These are phyloP conservation scores for Amanita inopinata DNA, from an alignment of 768 basidiomycete genomes.

Conservation along the genomic window DNA sequence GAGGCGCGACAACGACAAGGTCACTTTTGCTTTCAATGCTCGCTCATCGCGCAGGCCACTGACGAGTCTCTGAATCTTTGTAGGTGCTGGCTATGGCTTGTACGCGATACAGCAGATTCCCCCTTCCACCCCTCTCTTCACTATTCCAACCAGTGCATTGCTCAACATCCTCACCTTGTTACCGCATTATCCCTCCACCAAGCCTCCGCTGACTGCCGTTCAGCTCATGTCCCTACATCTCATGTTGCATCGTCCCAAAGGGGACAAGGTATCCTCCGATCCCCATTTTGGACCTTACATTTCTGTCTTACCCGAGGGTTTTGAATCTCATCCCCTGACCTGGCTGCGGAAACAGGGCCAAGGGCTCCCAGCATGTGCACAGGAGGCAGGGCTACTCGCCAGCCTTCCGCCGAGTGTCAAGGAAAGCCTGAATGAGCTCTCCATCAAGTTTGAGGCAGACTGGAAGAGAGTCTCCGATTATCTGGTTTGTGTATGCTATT, in stretches of 20 bases:
- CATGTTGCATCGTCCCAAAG: conserved; percentile 47
- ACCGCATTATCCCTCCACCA: conserved; percentile 40
- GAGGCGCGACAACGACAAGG: conserved; percentile 33
- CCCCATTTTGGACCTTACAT: conserved; percentile 68
- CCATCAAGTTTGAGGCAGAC: conserved; percentile 44
- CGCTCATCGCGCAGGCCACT: neutral
- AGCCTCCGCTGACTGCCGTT: conserved; percentile 40
- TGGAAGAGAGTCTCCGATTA: conserved; percentile 43
- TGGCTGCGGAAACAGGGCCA: conserved; percentile 40
- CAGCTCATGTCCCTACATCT: conserved; percentile 82
- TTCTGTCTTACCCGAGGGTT: conserved; percentile 61
- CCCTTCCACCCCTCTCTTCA: conserved; percentile 52
- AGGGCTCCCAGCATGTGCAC: conserved; percentile 8
- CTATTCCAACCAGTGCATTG: conserved; percentile 58
- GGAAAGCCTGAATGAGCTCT: conserved; percentile 30
- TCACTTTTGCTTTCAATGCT: neutral
- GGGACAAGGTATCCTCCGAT: conserved; percentile 35
- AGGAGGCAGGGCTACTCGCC: conserved; percentile 25
- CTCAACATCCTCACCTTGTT: conserved; percentile 66
- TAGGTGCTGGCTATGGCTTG: conserved; percentile 65
- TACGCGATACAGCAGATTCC: conserved; percentile 36
- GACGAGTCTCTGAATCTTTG: conserved; percentile 3
- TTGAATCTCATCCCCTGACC: conserved; percentile 74
- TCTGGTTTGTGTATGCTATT: conserved; percentile 35
- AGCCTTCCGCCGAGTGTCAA: conserved; percentile 39